A percentile compares a stretch with the other conserved stretches of the same genome.
Conservation (phyloP, 345 rosid species). For the Hirschfeldia incana region DNA sequence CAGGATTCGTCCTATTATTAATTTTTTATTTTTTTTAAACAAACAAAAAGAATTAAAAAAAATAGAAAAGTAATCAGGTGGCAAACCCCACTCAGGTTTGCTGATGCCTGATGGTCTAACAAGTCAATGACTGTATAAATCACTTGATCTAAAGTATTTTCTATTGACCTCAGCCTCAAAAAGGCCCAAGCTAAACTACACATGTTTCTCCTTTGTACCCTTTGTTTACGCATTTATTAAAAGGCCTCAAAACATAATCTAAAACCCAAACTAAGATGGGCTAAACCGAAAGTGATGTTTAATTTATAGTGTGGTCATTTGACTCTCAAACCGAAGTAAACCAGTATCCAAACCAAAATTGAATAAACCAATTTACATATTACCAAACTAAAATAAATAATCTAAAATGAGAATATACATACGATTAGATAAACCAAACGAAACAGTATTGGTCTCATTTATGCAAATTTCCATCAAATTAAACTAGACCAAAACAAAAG, state of each 20-base stretch:
- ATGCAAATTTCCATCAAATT: background rate
- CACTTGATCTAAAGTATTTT: background rate
- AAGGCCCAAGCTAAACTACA: conserved; percentile 14
- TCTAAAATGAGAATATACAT: background rate
- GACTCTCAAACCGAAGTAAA: background rate
- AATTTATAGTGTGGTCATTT: background rate
- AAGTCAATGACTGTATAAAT: background rate
- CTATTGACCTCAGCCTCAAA: background rate
- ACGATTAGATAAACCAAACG: background rate
- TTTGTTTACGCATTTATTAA: background rate
- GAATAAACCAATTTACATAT: background rate
- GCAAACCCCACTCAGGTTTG: too few species aligned
- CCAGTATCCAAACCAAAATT: background rate
- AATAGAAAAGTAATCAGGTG: too few species aligned
- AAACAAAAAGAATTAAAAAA: too few species aligned
- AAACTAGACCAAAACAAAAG: conserved; percentile 8
- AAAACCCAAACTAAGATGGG: background rate
- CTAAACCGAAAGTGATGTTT: conserved; percentile 8
- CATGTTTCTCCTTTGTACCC: background rate
- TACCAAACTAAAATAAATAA: background rate
- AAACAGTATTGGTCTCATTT: conserved; percentile 1
- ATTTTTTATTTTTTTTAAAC: too few species aligned
- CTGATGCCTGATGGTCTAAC: too few species aligned
- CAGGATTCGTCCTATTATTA: too few species aligned
- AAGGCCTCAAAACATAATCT: background rate